Base-by-base conservation (phyloP, 2,329 filamentous ascomycete genomes). In the Fusarium clavum region DNA sequence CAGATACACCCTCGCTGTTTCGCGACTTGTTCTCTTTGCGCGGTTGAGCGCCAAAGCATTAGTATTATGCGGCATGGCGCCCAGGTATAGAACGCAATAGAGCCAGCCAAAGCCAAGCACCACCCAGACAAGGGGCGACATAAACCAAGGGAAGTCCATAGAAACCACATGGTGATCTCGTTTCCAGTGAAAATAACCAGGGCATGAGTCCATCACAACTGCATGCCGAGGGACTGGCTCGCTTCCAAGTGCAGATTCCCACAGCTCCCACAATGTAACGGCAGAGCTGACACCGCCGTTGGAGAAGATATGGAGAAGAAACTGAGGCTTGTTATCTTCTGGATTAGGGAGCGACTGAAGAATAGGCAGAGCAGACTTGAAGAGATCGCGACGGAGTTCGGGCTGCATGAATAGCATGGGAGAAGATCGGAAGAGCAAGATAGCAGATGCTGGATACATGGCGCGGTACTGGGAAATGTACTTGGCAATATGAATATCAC, bases 231-330 rank as follows among this genome's bases (percentile, higher is more conserved):
- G 84, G 54, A 85, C 76, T 5, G 73, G 48, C 6, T 52, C 54
- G 10, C 54, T 65, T 2, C 51, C 67, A 2, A 77, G 70, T 30
- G 74, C 48, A 16, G 58, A 24, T 9, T 57, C 44, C 71, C 71
- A 70, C 18, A 65, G 24, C 14, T 69, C 64, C 63, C 54, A 73
- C 57, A 81, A 83, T 14, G 77, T 71, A 29, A 75, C 75, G 20
- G 84, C 80, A 32, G 81, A 81, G 55, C 80, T 79, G 25, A 81
- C 78, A 48, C 86, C 86, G 56, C 85, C 85, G 67, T 88, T 87
- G 41, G 85, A 87, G 71, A 87, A 87, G 34, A 82, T 63, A 68
- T 87, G 86, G 14, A 85, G 72, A 5, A 87, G 78, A 18, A 87
- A 76, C 32, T 77, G 76, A 13, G 76, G 69, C 3, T 34, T 75